These are phyloP conservation scores for Kandelia obovata DNA, from an alignment of 345 rosid genomes.

Conservation along the genomic window DNA sequence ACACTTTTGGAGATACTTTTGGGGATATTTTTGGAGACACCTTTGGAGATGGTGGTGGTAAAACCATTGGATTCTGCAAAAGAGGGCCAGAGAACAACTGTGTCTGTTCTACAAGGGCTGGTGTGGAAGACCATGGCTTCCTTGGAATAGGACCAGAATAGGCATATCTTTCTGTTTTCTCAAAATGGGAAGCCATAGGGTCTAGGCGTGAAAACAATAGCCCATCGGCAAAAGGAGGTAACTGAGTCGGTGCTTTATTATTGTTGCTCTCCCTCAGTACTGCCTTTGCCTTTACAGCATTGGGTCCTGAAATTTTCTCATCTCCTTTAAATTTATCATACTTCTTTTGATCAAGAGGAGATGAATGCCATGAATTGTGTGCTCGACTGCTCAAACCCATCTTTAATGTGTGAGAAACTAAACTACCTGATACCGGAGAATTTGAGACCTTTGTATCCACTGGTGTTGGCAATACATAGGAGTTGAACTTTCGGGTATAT, in stretches of 20 bases:
- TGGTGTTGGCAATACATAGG: slow-evolving; percentile 30
- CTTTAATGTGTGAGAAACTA: slow-evolving; percentile 15
- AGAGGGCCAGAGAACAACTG: slow-evolving; percentile 68
- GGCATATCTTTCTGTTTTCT: slow-evolving; percentile 21
- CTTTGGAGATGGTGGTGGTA: slow-evolving; percentile 13
- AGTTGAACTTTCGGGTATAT: slow-evolving; percentile 17
- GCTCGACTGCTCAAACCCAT: slow-evolving; percentile 14
- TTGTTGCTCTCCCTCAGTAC: slow-evolving; percentile 58
- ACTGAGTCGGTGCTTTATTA: slow-evolving; percentile 8
- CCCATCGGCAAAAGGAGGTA: slow-evolving; percentile 26
- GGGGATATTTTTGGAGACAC: slow-evolving; percentile 36
- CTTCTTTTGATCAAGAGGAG: slow-evolving; percentile 21
- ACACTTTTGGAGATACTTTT: slow-evolving; percentile 14
- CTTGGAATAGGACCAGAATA: slow-evolving; percentile 32
- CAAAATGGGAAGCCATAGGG: slow-evolving; percentile 15
- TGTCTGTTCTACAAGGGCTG: slow-evolving; percentile 21
- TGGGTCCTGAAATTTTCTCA: slow-evolving; percentile 42
- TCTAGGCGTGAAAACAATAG: slow-evolving; percentile 15
- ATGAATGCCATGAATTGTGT: slow-evolving; percentile 21
- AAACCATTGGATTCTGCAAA: slow-evolving; percentile 26
- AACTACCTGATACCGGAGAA: slow-evolving; percentile 27
- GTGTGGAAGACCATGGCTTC: slow-evolving; percentile 14
- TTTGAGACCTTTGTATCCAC: slow-evolving; percentile 44
- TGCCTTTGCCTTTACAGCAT: slow-evolving; percentile 28
- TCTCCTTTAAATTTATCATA: slow-evolving; percentile 28